Conservation (phyloP, 2,329 filamentous ascomycete species). For the Helminthosporium solani region DNA sequence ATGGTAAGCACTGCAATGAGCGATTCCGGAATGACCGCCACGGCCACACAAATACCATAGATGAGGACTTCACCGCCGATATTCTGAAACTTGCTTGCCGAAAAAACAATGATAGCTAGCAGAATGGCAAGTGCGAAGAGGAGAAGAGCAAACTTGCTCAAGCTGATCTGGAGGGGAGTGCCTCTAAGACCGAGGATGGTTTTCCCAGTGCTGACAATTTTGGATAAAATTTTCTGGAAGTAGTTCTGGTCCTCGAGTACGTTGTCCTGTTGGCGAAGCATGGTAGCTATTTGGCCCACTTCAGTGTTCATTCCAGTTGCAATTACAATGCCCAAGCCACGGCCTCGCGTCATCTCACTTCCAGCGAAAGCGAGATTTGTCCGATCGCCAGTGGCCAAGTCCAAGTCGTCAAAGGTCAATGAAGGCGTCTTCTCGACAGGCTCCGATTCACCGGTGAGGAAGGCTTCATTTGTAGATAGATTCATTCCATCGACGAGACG, state of each 20-base stretch:
- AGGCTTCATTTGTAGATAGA: conserved; percentile 72
- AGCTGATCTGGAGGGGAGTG: conserved; percentile 80
- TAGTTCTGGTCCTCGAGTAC: conserved; percentile 51
- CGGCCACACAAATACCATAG: conserved; percentile 51
- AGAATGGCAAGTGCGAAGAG: conserved; percentile 74
- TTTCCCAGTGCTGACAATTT: conserved; percentile 43
- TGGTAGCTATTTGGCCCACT: conserved; percentile 71
- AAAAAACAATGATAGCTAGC: conserved; percentile 69
- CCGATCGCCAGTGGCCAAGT: conserved; percentile 63
- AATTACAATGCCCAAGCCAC: conserved; percentile 67
- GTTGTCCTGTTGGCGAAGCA: conserved; percentile 64
- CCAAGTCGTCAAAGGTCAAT: conserved; percentile 53
- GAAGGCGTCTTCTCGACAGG: conserved; percentile 65
- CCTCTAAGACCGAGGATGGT: conserved; percentile 68
- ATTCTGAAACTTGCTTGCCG: conserved; percentile 54
- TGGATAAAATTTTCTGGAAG: conserved; percentile 23
- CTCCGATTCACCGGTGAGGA: conserved; percentile 72
- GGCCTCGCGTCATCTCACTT: conserved; percentile 70
- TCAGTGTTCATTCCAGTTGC: conserved; percentile 73
- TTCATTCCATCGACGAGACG: conserved; percentile 67
- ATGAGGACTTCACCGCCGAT: conserved; percentile 48
- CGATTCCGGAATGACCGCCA: conserved; percentile 52
- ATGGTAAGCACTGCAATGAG: conserved; percentile 68
- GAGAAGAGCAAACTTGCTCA: conserved; percentile 80
- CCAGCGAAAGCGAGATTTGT: conserved; percentile 71